These are phyloP conservation scores for Saccharum officinarum DNA, from an alignment of 176 grass and related monocot genomes.

Conservation along the genomic window DNA sequence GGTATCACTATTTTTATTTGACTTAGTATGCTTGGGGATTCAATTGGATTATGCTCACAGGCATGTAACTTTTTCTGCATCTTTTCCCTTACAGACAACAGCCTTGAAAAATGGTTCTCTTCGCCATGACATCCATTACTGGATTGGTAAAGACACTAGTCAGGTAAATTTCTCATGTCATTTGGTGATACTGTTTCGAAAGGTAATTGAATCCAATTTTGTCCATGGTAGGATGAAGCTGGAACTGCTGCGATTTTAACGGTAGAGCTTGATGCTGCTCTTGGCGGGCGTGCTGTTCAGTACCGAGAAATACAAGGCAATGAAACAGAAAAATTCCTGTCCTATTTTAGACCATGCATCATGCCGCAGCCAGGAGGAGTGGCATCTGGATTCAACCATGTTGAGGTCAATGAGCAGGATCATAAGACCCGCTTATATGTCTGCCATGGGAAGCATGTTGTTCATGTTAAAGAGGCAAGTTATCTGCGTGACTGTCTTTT, in stretches of 20 bases:
- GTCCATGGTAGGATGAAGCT: slow-evolving; percentile 73
- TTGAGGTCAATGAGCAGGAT: slow-evolving; percentile 75
- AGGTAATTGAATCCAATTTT: slow-evolving; percentile 22
- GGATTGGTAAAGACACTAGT: slow-evolving; percentile 97
- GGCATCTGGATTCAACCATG: slow-evolving; percentile 87
- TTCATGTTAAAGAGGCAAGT: slow-evolving; percentile 96
- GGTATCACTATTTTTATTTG: background rate
- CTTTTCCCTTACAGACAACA: slow-evolving; percentile 58
- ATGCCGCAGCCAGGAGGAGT: slow-evolving; percentile 91
- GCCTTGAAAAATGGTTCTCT: slow-evolving; percentile 86
- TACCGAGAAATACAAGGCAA: slow-evolving; percentile 91
- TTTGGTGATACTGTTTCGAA: slow-evolving; percentile 21
- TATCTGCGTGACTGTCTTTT: background rate
- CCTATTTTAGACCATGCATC: slow-evolving; percentile 98
- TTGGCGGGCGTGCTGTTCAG: slow-evolving; percentile 92
- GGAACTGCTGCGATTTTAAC: slow-evolving; percentile 89
- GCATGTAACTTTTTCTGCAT: background rate
- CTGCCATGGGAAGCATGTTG: slow-evolving; percentile 91
- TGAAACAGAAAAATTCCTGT: slow-evolving; percentile 91
- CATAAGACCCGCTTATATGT: slow-evolving; percentile 76
- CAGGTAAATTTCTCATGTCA: slow-evolving; percentile 67
- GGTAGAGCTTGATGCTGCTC: slow-evolving; percentile 86
- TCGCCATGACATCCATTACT: slow-evolving; percentile 96
- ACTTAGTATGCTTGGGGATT: background rate
- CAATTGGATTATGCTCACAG: slow-evolving; percentile 7